Percentiles rank a stretch among this genome's conserved stretches.
These are phyloP conservation scores for Nemania sp. DNA, from an alignment of 2,329 filamentous ascomycete species.

Conservation along the genomic window DNA sequence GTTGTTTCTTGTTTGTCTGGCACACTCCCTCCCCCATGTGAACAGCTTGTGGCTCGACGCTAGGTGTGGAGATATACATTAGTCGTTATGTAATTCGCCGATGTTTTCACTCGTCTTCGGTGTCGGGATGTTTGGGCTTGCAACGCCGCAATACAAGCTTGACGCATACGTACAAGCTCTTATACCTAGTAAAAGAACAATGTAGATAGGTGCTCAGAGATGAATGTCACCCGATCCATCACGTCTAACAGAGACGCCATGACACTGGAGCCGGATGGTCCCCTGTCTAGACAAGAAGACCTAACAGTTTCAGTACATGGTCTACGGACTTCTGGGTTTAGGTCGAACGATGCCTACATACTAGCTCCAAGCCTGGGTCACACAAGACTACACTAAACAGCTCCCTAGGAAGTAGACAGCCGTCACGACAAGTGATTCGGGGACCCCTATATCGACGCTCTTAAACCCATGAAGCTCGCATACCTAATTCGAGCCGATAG, in stretches of 20 bases:
- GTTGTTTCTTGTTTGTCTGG: neutral
- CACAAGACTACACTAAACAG: conserved; percentile 16
- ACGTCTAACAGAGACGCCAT: neutral
- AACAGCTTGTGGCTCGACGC: conserved; percentile 1
- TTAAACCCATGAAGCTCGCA: neutral
- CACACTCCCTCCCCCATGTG: conserved; percentile 3
- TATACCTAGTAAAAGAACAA: neutral
- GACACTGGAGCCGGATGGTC: neutral
- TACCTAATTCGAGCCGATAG: neutral
- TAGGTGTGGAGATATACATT: neutral
- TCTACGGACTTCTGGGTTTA: conserved; percentile 1
- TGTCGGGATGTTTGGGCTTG: neutral
- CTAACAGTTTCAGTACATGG: neutral
- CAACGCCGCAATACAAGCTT: neutral
- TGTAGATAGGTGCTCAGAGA: neutral
- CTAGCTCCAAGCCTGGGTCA: neutral
- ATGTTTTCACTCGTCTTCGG: neutral
- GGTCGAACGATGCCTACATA: conserved; percentile 17
- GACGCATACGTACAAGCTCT: neutral
- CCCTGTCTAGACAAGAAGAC: neutral
- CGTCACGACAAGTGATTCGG: conserved; percentile 1
- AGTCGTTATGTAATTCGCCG: neutral
- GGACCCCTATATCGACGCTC: neutral
- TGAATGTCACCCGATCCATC: neutral
- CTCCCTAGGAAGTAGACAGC: neutral